Evolutionary conservation across 2,329 filamentous ascomycete species (phyloP).

Genomic region (Xylariaceae sp.): DNA sequence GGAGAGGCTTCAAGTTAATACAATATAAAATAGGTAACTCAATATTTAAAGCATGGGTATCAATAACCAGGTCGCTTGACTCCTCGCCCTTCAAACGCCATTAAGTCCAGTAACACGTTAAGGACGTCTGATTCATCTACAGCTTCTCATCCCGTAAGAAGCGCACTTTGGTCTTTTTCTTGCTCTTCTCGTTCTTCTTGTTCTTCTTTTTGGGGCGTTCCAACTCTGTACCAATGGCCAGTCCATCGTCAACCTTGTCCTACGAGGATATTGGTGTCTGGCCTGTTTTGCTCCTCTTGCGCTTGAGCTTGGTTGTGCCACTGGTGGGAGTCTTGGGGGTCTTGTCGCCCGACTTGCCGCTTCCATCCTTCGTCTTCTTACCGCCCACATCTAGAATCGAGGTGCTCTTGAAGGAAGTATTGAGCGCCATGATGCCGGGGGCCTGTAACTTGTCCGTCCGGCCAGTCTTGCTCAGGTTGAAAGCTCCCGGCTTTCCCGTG

Average conservation of each 20-base stretch:
- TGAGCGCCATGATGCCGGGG: slow-evolving; percentile 23
- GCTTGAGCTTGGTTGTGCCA: slow-evolving; percentile 18
- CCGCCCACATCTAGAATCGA: slow-evolving; percentile 21
- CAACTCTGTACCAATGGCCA: not conserved
- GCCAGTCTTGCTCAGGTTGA: slow-evolving; percentile 58
- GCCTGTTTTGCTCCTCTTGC: slow-evolving; percentile 22
- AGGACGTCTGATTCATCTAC: not conserved
- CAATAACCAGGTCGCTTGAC: slow-evolving; percentile 17
- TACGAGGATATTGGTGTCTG: slow-evolving; percentile 22
- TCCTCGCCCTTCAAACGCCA: slow-evolving; percentile 4
- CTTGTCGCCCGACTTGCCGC: slow-evolving; percentile 27
- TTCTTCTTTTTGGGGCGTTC: not conserved
- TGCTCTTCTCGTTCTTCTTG: not conserved
- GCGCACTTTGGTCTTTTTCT: too few species aligned
- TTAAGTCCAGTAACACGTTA: not conserved
- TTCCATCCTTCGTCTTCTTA: slow-evolving; percentile 27
- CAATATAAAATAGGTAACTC: not conserved
- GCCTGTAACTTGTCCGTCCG: slow-evolving; percentile 41
- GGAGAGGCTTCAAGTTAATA: not conserved
- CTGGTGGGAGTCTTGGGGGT: slow-evolving; percentile 34
- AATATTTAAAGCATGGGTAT: slow-evolving; percentile 25
- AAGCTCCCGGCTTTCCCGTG: slow-evolving; percentile 60
- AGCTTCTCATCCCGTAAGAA: not conserved
- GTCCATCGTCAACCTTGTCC: not conserved
- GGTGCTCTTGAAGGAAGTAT: slow-evolving; percentile 26